phyloP scores from a whole-genome alignment of 371 early-diverging fungal species.

The Nematocida ausubeli region DNA sequence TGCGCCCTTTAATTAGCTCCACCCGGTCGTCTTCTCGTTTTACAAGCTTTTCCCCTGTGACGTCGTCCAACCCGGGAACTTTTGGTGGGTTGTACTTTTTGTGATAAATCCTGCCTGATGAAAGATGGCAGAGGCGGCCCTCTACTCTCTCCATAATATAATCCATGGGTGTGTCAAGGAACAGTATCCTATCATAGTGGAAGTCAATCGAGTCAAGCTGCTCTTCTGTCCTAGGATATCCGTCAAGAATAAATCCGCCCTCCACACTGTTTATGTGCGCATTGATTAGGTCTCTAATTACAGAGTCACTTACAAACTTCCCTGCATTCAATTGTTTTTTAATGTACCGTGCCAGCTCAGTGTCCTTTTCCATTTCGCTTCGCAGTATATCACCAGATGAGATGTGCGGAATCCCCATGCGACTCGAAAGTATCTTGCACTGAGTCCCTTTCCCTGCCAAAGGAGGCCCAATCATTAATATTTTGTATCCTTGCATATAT shows the following conservation, averaged over 20 bases:
- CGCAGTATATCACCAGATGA: constrained; percentile 97
- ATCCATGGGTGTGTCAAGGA: constrained; percentile 41
- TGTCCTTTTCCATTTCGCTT: constrained; percentile 82
- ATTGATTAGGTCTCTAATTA: constrained; percentile 88
- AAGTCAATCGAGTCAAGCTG: constrained; percentile 89
- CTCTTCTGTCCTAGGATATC: constrained; percentile 94
- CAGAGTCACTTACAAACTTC: constrained; percentile 88
- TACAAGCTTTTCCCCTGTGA: constrained; percentile 14
- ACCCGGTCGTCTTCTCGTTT: constrained; percentile 34
- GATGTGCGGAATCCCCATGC: constrained; percentile 86
- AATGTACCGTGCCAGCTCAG: constrained; percentile 73
- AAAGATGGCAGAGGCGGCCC: constrained; percentile 31
- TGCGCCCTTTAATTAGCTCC: constrained; percentile 17
- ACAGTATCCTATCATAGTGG: constrained; percentile 26
- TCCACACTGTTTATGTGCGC: constrained; percentile 80
- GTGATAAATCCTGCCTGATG: constrained; percentile 84
- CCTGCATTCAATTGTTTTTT: constrained; percentile 92
- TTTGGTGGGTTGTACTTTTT: constrained; percentile 85
- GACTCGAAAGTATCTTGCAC: constrained; percentile 72
- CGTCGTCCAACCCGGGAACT: constrained; percentile 9
- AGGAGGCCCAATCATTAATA: constrained; percentile 76
- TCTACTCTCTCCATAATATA: constrained; percentile 28
- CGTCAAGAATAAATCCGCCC: constrained; percentile 97
- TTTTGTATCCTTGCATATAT: not conserved
- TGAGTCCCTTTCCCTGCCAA: constrained; percentile 89